Base-by-base conservation (phyloP, 352 stramenopile species). In the Pythium sp. region DNA sequence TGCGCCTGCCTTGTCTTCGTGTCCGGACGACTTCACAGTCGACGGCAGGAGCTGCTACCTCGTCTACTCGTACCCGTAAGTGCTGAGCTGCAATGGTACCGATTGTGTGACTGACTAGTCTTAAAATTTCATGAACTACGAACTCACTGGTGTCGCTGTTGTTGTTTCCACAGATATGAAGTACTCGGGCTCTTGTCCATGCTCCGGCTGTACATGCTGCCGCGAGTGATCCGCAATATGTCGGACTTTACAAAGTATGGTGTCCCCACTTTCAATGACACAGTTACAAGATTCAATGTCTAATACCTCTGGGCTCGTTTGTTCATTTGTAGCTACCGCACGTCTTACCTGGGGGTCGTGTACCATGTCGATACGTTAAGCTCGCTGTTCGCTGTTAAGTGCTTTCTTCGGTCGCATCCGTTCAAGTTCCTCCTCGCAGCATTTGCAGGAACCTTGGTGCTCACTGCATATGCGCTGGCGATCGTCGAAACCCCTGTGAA, bases 381-480 rank as follows among this genome's bases (percentile, higher is more conserved):
- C 56, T 86, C 84, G 11, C 71, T 94, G n/a, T 94, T 94, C 46
- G 82, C 84, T 6, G 81, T 91, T 75, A 94, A 94, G 72, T 94
- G 85, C 67, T 86, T 92, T 60, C 70, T 94, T 4, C 84, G 81
- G 7, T 74, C 86, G 2, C 75, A 90, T 62, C 86, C 84, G 24
- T 92, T 94, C 59, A 78, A 77, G 41, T 74, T 92, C 22, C 68
- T 94, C 5, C 32, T 78, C 14, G 72, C 62, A n/a, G 68, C 67
- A 9, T 90, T 91, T 34, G 18, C 73, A 0, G 47, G 68, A 0
- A 80, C 75, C 5, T 70, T 92, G 4, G 55, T 90, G 11, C 70
- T 90, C 30, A 87, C 82, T 18, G 80, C 81, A n/a, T 90, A 87
- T 55, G 70, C 86, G 7, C 72, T 94, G 24, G 65, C 79, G 14